Base-by-base conservation (phyloP, 805 yeast genomes). In the Metschnikowia peoriensis region DNA sequence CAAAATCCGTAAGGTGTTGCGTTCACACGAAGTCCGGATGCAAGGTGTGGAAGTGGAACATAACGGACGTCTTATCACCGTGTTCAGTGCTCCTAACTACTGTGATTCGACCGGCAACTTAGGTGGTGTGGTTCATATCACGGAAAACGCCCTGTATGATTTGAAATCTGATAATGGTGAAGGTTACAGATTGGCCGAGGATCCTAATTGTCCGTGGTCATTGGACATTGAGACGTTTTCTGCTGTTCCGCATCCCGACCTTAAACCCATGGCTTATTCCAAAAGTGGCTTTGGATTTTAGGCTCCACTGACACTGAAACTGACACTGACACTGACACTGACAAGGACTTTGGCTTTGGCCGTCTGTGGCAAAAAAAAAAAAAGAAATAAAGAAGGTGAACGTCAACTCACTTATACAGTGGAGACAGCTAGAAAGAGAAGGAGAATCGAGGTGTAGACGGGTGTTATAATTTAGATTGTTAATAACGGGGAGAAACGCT, bases 31-130 rank as follows among this genome's bases (percentile, higher is more conserved):
- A 71, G 97, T 93, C 7, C 80, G 98, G 66, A 86, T 88, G 88
- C 86, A 80, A 6, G 99, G 99, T 45, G 90, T 86, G 53, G 90
- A 89, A 58, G 77, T 78, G 44, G 97, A 93, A 66, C 99, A 94
- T 64, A 79, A 87, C 53, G 96, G 96, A 11, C 79, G 84, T 58
- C 80, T 94, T 47, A 82, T 91, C 49, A 94, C 99, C 0, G 96
- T 94, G n/a, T 94, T 94, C 69, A 86, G 96, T 69, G 99, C 99
- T 0, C 99, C 99, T 37, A 93, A 94, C 68, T 93, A 93, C 70
- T 93, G 98, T 73, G 99, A 94, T 67, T 75, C 86, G 14, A 91
- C 89, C 50, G 96, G 96, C 12, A 94, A 94, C 69, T 69, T 82
- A 58, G 99, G 97, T 49, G 98, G 96, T 9, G 87, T 88, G 51